Conservation (phyloP, 1,284 basidiomycete genomes). For the Trichosporon sp. region DNA sequence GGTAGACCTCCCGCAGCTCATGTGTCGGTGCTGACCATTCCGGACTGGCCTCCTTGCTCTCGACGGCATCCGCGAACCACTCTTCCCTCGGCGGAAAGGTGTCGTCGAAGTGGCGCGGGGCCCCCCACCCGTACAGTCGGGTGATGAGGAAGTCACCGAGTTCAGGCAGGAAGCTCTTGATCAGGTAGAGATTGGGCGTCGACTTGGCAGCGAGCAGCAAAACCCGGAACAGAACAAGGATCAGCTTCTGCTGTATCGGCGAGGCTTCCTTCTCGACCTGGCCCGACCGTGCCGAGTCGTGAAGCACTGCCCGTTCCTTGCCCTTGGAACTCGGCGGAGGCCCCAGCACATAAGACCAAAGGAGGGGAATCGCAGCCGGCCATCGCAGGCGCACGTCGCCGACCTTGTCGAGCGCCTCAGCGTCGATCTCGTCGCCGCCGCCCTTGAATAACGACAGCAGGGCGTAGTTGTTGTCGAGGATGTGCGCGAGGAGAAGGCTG, state of each 20-base stretch:
- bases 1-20: conserved; percentile 28
- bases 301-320: neutral
- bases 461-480: conserved; percentile 41
- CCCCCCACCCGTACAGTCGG: conserved; percentile 32
- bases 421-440: conserved; percentile 1
- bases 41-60: conserved; percentile 16
- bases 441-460: conserved; percentile 29
- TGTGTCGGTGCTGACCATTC: conserved; percentile 26
- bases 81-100: conserved; percentile 38
- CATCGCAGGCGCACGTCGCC: conserved; percentile 30
- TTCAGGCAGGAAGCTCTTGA: conserved; percentile 29
- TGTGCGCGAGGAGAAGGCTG: conserved; percentile 37
- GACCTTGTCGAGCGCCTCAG: conserved; percentile 21
- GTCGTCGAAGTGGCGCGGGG: conserved; percentile 29
- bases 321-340: conserved; percentile 4
- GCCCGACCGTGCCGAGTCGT: neutral
- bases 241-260: conserved; percentile 7
- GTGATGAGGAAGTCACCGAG: conserved; percentile 35
- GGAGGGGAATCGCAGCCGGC: conserved; percentile 26
- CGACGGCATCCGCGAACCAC: conserved; percentile 27
- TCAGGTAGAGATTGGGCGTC: conserved; percentile 27
- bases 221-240: conserved; percentile 29
- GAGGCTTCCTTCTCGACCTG: conserved; percentile 1
- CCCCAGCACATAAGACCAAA: conserved; percentile 41
- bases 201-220: conserved; percentile 20